These are phyloP conservation scores for Rubus parviflorus DNA, from an alignment of 306 rosid genomes.

Conservation along the genomic window DNA sequence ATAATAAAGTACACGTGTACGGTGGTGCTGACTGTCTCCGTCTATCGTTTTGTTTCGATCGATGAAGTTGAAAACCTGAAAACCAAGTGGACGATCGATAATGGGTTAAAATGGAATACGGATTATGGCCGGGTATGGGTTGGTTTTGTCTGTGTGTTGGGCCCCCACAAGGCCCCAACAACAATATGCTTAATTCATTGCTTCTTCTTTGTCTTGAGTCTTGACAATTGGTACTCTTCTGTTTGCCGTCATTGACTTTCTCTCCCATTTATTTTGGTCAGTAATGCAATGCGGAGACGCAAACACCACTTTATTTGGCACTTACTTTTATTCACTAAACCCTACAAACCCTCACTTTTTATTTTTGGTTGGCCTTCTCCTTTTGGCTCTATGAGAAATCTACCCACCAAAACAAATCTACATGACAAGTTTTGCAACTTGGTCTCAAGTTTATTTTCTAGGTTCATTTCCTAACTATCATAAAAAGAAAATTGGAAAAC, in stretches of 20 bases:
- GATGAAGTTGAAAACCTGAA: not conserved
- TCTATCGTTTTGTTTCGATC: not conserved
- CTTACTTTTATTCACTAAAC: not conserved
- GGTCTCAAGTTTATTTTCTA: too few relatives aligned
- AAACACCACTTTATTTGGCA: not conserved
- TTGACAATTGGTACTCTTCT: not conserved
- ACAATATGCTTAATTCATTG: not conserved
- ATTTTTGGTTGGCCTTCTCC: not conserved
- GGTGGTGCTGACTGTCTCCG: not conserved
- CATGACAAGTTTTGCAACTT: too few relatives aligned
- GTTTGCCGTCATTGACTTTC: not conserved
- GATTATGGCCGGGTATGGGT: not conserved
- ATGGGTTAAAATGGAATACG: not conserved
- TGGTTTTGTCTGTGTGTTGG: constrained; percentile 1
- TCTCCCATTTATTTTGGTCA: not conserved
- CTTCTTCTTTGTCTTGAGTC: not conserved
- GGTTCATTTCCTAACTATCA: too few relatives aligned
- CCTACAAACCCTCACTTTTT: not conserved
- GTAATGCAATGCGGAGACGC: not conserved
- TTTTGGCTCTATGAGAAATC: not conserved
- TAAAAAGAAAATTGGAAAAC: too few relatives aligned
- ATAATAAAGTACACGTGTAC: constrained; percentile 5
- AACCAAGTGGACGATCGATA: not conserved
- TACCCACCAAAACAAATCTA: too few relatives aligned
- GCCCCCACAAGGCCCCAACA: not conserved